Percentiles rank a stretch among this genome's conserved stretches.
Evolutionary conservation across 352 stramenopile genomes (phyloP).

Genomic region (Phytophthora tentaculata): DNA sequence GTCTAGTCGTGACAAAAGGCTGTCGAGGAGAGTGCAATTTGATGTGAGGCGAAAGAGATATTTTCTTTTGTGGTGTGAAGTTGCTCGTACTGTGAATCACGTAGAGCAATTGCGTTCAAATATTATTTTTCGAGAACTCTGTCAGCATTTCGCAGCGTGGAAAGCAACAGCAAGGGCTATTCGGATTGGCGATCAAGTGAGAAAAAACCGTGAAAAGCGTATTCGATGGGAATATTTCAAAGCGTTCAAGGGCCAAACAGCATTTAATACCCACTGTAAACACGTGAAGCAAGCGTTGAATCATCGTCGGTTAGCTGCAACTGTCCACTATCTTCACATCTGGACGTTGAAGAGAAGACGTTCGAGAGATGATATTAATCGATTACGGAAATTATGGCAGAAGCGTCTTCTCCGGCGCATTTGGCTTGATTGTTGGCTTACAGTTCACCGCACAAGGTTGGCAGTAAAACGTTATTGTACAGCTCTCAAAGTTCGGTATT

Average conservation of each 20-base stretch:
- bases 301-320: constrained; percentile 13
- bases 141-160: constrained; percentile 40
- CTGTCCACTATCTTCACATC: constrained; percentile 9
- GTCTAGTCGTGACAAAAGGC: constrained; percentile 11
- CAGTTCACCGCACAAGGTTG: constrained; percentile 18
- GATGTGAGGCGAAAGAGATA: constrained; percentile 29
- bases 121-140: constrained; percentile 16
- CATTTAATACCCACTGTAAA: constrained; percentile 7
- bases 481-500: constrained; percentile 6
- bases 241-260: constrained; percentile 16
- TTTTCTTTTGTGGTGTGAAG: constrained; percentile 40
- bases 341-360: constrained; percentile 19
- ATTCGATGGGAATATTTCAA: constrained; percentile 19
- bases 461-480: constrained; percentile 4
- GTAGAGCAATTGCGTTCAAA: constrained; percentile 18
- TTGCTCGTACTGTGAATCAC: constrained; percentile 12
- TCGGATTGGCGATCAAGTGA: constrained; percentile 14
- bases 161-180: constrained; percentile 19
- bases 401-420: constrained; percentile 19
- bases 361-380: constrained; percentile 9
- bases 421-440: constrained; percentile 28
- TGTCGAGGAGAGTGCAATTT: constrained; percentile 27
- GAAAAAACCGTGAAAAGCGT: constrained; percentile 1
- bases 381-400: constrained; percentile 13
- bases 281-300: constrained; percentile 1